These are phyloP conservation scores for Parasitella parasitica DNA, from an alignment of 371 early-diverging fungal species.

Conservation along the genomic window DNA sequence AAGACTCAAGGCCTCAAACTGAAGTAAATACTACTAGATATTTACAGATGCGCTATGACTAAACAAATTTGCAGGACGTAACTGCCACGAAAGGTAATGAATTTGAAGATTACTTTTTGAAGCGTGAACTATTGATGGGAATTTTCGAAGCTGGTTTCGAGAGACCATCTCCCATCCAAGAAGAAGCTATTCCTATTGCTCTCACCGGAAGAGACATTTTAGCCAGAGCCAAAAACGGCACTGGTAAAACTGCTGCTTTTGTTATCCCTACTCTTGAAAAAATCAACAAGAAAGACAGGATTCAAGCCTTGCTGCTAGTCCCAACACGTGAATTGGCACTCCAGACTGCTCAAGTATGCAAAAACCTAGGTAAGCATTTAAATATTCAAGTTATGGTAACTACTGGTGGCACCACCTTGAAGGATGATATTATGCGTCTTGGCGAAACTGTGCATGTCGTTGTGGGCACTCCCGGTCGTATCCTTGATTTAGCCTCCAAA, in stretches of 20 bases:
- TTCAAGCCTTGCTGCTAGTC: conserved; percentile 89
- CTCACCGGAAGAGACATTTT: conserved; percentile 95
- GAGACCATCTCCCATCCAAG: conserved; percentile 98
- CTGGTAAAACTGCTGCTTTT: conserved; percentile 98
- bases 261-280: conserved; percentile 95
- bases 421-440: conserved; percentile 97
- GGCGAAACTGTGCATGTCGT: conserved; percentile 91
- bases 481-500: conserved; percentile 93
- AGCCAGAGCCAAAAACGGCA: conserved; percentile 98
- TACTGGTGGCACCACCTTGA: conserved; percentile 96
- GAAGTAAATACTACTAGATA: conserved; percentile 45
- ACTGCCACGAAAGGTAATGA: conserved; percentile 96
- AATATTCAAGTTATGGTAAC: conserved; percentile 95
- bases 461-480: conserved; percentile 97
- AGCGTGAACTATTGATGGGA: conserved; percentile 96
- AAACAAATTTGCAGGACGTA: conserved; percentile 64
- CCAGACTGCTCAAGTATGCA: conserved; percentile 95
- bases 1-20: conserved; percentile 89
- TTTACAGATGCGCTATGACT: background rate
- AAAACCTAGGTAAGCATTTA: conserved; percentile 91
- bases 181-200: conserved; percentile 97
- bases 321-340: conserved; percentile 98
- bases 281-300: conserved; percentile 76
- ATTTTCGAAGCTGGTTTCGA: conserved; percentile 99
- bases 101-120: conserved; percentile 97